Percentiles rank a stretch among this genome's conserved stretches.
Conservation (phyloP, 176 grass and related monocot genomes). For the Aegilops sharonensis region DNA sequence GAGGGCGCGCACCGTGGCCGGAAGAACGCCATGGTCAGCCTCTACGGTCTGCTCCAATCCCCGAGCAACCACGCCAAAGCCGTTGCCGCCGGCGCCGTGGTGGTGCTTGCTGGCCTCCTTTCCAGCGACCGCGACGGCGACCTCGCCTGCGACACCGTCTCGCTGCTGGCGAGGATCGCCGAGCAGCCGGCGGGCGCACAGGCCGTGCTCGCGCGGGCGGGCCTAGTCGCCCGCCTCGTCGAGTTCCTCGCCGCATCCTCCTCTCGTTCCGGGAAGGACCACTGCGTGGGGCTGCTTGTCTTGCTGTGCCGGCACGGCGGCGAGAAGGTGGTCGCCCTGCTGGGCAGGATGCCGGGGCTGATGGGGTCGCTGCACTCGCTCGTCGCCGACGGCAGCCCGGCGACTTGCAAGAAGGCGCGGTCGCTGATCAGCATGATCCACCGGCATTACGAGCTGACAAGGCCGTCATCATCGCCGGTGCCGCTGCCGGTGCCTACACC, state of each 20-base stretch:
- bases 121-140: slow-evolving; percentile 34
- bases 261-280: slow-evolving; percentile 60
- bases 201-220: slow-evolving; percentile 38
- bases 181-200: slow-evolving; percentile 43
- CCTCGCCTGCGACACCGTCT: slow-evolving; percentile 44
- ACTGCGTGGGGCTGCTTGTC: slow-evolving; percentile 52
- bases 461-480: neutral
- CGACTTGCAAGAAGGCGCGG: slow-evolving; percentile 55
- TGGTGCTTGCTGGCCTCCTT: slow-evolving; percentile 38
- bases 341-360: slow-evolving; percentile 54
- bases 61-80: slow-evolving; percentile 46
- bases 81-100: slow-evolving; percentile 47
- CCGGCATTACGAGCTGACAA: slow-evolving; percentile 34
- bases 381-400: slow-evolving; percentile 52
- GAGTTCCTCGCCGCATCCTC: slow-evolving; percentile 38
- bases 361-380: slow-evolving; percentile 58
- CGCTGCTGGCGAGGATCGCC: slow-evolving; percentile 65
- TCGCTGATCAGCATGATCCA: slow-evolving; percentile 73
- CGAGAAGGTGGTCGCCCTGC: slow-evolving; percentile 44
- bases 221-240: slow-evolving; percentile 36
- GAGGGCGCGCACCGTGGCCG: slow-evolving; percentile 47
- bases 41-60: slow-evolving; percentile 61
- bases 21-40: slow-evolving; percentile 70
- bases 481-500: neutral
- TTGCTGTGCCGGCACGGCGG: slow-evolving; percentile 63